phyloP scores from a whole-genome alignment of 371 early-diverging fungal species.

The Zopfochytrium polystomum region DNA sequence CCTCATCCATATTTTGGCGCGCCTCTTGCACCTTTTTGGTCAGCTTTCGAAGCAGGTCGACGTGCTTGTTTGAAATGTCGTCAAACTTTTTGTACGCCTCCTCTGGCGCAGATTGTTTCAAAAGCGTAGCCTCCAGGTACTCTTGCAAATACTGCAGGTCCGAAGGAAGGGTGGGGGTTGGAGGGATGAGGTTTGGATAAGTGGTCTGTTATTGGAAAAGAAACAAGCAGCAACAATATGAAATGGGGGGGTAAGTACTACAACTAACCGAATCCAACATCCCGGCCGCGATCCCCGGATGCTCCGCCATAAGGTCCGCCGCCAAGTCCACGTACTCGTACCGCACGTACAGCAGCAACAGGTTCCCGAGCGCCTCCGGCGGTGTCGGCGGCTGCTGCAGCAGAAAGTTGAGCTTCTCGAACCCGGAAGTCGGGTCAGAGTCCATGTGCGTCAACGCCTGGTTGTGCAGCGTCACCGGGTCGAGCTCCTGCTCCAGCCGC shows the following conservation, averaged over 20 bases:
- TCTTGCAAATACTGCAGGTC: slow-evolving; percentile 49
- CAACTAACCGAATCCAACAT: not conserved
- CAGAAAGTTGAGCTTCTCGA: slow-evolving; percentile 56
- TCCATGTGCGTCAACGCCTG: slow-evolving; percentile 57
- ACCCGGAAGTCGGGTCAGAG: slow-evolving; percentile 48
- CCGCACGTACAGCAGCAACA: slow-evolving; percentile 53
- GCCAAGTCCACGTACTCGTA: slow-evolving; percentile 53
- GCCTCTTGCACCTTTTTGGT: slow-evolving; percentile 54
- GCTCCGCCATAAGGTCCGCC: slow-evolving; percentile 55
- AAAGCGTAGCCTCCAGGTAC: slow-evolving; percentile 49
- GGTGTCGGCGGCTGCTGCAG: slow-evolving; percentile 51
- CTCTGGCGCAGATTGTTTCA: slow-evolving; percentile 48
- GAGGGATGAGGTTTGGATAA: not conserved
- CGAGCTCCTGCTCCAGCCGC: slow-evolving; percentile 52
- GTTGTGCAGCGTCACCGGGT: slow-evolving; percentile 58
- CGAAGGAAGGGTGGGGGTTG: not conserved
- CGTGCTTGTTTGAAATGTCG: slow-evolving; percentile 47
- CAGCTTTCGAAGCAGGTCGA: slow-evolving; percentile 46
- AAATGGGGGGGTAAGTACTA: not conserved
- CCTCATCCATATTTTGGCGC: slow-evolving; percentile 49
- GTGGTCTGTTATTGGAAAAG: not conserved
- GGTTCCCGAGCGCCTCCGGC: slow-evolving; percentile 56
- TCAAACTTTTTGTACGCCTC: slow-evolving; percentile 55
- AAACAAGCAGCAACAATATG: not conserved
- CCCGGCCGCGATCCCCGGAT: slow-evolving; percentile 25